phyloP scores from a whole-genome alignment of 2,329 filamentous ascomycete genomes.

The Lachnum nothofagi region DNA sequence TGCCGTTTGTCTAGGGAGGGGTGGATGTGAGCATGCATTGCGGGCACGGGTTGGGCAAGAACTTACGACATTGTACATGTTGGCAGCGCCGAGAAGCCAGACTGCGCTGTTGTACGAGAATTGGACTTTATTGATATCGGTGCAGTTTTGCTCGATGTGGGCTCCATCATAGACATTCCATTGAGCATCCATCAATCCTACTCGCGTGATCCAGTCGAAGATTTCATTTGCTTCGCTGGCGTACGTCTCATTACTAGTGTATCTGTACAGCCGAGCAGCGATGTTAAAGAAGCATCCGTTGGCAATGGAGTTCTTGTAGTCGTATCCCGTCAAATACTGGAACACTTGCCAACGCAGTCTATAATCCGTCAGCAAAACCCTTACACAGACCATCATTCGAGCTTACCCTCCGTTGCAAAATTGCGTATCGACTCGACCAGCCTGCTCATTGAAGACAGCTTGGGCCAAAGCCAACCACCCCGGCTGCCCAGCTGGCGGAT shows the following conservation, averaged over 20 bases:
- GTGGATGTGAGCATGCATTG: constrained; percentile 33
- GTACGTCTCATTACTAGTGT: constrained; percentile 76
- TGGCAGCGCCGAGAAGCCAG: constrained; percentile 50
- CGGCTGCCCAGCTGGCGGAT: constrained; percentile 56
- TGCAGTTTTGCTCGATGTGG: constrained; percentile 43
- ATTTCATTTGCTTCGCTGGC: constrained; percentile 66
- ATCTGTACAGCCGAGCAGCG: constrained; percentile 66
- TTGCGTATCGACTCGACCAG: constrained; percentile 59
- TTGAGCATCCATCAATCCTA: constrained; percentile 53
- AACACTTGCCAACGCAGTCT: constrained; percentile 78
- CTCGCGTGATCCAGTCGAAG: constrained; percentile 58
- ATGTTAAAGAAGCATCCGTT: constrained; percentile 68
- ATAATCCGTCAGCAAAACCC: constrained; percentile 12
- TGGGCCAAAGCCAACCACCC: constrained; percentile 76
- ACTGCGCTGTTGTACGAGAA: constrained; percentile 69
- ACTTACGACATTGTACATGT: constrained; percentile 46
- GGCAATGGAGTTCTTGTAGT: constrained; percentile 64
- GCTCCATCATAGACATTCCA: constrained; percentile 56
- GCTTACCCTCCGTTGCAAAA: constrained; percentile 60
- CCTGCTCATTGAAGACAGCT: constrained; percentile 76
- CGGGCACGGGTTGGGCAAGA: constrained; percentile 56
- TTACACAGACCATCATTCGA: background rate
- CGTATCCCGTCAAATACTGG: constrained; percentile 53
- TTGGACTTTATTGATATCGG: constrained; percentile 50
- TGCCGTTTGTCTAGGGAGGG: constrained; percentile 32